These are phyloP conservation scores for Sarocladiaceae sp. DNA, from an alignment of 2,329 filamentous ascomycete genomes.

Conservation along the genomic window DNA sequence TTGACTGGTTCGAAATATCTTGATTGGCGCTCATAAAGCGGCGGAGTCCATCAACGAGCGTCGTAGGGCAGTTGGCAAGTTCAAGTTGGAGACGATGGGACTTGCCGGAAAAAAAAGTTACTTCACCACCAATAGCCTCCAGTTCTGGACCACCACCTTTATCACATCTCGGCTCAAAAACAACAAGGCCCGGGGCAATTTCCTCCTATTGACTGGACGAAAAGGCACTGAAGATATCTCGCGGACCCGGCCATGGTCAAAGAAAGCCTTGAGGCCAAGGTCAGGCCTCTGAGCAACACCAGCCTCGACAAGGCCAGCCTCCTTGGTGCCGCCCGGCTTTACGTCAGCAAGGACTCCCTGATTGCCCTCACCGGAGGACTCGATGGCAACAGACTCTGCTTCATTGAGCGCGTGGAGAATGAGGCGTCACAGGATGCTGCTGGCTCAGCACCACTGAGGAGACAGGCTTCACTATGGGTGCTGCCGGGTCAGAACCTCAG, in stretches of 20 bases:
- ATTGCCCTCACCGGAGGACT: constrained; percentile 36
- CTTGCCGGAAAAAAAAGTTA: too few species aligned
- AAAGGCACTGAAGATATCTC: too few species aligned
- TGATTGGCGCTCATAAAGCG: too few species aligned
- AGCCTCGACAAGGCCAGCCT: constrained; percentile 36
- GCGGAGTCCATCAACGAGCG: too few species aligned
- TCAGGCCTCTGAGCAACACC: constrained; percentile 34
- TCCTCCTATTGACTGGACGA: too few species aligned
- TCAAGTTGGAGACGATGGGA: too few species aligned
- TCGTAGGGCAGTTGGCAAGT: too few species aligned
- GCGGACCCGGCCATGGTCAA: constrained; percentile 27
- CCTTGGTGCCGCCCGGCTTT: constrained; percentile 38
- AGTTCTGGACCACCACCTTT: too few species aligned
- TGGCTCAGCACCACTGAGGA: constrained; percentile 16
- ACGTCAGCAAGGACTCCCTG: constrained; percentile 41
- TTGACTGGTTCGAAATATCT: too few species aligned
- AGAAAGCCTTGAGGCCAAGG: constrained; percentile 31
- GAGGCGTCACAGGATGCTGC: constrained; percentile 15
- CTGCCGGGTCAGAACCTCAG: constrained; percentile 52
- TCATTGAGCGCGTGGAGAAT: constrained; percentile 27
- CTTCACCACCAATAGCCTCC: too few species aligned
- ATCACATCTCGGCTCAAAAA: too few species aligned
- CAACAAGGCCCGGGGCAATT: too few species aligned
- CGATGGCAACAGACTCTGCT: constrained; percentile 36
- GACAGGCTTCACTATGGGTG: constrained; percentile 45